These are phyloP conservation scores for Pythium chondricola DNA, from an alignment of 352 stramenopile species.

Conservation along the genomic window DNA sequence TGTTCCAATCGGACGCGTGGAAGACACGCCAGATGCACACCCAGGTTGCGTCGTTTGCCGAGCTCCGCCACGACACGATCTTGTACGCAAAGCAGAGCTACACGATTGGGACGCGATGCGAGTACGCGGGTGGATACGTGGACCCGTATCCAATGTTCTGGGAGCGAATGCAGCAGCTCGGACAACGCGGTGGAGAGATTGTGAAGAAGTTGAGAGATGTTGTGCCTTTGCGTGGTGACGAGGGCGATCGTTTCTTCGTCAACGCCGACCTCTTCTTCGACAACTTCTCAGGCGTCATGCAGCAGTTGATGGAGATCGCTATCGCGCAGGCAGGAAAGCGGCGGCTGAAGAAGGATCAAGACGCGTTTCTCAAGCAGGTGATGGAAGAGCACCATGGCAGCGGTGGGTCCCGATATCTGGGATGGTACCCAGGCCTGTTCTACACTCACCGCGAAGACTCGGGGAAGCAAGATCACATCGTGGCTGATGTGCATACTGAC, in stretches of 20 bases:
- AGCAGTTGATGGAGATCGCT: conserved; percentile 11
- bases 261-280: conserved; percentile 10
- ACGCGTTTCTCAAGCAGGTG: conserved; percentile 17
- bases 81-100: conserved; percentile 24
- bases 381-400: conserved; percentile 19
- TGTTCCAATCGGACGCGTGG: conserved; percentile 20
- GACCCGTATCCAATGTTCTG: conserved; percentile 23
- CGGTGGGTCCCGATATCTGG: conserved; percentile 14
- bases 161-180: conserved; percentile 18
- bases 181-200: background rate
- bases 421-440: conserved; percentile 33
- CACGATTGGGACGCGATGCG: conserved; percentile 11
- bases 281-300: conserved; percentile 11
- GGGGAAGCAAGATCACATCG: conserved; percentile 23
- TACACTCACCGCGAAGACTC: conserved; percentile 24
- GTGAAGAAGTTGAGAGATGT: background rate
- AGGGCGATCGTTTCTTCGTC: conserved; percentile 1
- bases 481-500: conserved; percentile 30
- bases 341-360: conserved; percentile 12
- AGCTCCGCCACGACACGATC: conserved; percentile 24
- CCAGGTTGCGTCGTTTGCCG: conserved; percentile 17
- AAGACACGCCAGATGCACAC: conserved; percentile 21
- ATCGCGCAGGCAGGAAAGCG: conserved; percentile 4
- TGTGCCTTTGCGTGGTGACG: background rate
- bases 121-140: conserved; percentile 19